Conservation (phyloP, 2,329 filamentous ascomycete genomes). For the Bimuria novae-zelandiae region DNA sequence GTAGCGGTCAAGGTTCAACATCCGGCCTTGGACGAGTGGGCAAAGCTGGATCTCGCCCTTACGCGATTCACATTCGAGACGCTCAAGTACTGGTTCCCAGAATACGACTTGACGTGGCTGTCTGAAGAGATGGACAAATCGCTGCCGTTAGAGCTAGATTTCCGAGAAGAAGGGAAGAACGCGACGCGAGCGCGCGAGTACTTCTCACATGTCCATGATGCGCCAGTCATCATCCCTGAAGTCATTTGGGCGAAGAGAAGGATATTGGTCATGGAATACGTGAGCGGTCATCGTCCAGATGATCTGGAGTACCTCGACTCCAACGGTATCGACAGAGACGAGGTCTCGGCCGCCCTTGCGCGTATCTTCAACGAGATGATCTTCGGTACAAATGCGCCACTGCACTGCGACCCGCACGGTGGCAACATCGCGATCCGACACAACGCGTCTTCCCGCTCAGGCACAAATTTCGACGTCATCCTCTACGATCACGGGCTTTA, state of each 20-base stretch:
- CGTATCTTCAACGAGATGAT: constrained; percentile 99
- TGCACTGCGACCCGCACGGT: constrained; percentile 96
- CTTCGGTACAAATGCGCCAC: constrained; percentile 82
- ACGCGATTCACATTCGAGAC: constrained; percentile 89
- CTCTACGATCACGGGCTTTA: constrained; percentile 98
- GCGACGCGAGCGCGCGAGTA: constrained; percentile 78
- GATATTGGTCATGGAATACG: constrained; percentile 93
- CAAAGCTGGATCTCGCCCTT: constrained; percentile 81
- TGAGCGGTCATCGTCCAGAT: constrained; percentile 84
- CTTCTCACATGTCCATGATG: constrained; percentile 72
- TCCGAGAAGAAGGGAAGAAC: constrained; percentile 82
- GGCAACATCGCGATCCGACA: constrained; percentile 93
- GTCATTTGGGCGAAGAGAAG: constrained; percentile 88
- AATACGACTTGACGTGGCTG: constrained; percentile 97
- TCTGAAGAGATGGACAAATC: constrained; percentile 91
- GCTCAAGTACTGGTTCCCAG: constrained; percentile 90
- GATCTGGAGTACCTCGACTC: constrained; percentile 85
- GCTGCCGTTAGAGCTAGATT: constrained; percentile 89
- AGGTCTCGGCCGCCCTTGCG: constrained; percentile 88
- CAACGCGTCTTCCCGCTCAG: constrained; percentile 63
- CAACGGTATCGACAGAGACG: constrained; percentile 88
- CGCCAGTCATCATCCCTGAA: constrained; percentile 86
- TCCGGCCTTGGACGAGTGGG: constrained; percentile 86
- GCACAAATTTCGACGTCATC: constrained; percentile 87
- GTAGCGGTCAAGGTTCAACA: constrained; percentile 98